These are phyloP conservation scores for Striga hermonthica DNA, from an alignment of 305 asterid genomes.

Conservation along the genomic window DNA sequence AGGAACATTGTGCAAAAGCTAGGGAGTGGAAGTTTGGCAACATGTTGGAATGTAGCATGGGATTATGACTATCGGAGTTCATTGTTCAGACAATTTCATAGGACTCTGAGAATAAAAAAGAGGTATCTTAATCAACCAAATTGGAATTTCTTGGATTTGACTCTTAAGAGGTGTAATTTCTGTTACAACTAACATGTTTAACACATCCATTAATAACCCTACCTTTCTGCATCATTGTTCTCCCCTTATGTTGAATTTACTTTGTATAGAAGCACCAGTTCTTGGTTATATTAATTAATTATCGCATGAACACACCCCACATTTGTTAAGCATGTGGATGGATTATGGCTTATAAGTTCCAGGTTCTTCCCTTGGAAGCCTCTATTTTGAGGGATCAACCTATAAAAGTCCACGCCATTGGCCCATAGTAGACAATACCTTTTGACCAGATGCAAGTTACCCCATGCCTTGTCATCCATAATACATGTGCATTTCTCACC, in stretches of 20 bases:
- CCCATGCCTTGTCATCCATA: no score
- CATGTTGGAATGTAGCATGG: not conserved
- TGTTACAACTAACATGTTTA: not conserved
- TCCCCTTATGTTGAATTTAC: constrained; percentile 2
- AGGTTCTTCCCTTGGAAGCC: not conserved
- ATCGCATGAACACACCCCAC: not conserved
- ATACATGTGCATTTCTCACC: no score
- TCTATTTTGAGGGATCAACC: no score
- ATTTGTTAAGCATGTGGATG: not conserved
- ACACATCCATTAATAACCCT: no score
- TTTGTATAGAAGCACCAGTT: not conserved
- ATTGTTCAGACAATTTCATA: not conserved
- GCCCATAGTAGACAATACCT: no score
- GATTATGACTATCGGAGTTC: not conserved
- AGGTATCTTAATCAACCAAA: no score
- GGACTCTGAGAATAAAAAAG: no score
- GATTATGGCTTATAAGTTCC: not conserved
- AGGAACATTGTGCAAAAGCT: not conserved
- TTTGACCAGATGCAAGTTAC: no score
- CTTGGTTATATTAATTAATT: not conserved
- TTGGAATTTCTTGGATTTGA: no score
- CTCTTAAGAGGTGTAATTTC: not conserved
- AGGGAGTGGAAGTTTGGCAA: not conserved
- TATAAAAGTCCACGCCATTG: no score
- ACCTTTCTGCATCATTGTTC: not conserved